Percentiles rank a stretch among this genome's conserved stretches.
These are phyloP conservation scores for Sedum album DNA, from an alignment of 164 flowering plant genomes.

Conservation along the genomic window DNA sequence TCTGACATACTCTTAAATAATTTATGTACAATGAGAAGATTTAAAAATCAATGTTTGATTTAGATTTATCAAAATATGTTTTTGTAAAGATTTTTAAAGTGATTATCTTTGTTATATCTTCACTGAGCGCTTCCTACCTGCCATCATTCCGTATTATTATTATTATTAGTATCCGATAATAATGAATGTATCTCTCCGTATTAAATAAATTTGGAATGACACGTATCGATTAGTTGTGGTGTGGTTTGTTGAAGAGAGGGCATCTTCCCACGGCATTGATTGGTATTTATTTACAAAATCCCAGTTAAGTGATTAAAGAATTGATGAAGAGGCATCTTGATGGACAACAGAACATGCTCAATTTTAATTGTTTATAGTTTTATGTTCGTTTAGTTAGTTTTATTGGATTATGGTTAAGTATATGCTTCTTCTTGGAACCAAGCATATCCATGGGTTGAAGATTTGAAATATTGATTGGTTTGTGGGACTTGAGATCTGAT, in stretches of 20 bases:
- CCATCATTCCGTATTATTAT: no score
- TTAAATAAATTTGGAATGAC: conserved; percentile 2
- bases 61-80: no score
- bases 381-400: background rate
- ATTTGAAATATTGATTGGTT: background rate
- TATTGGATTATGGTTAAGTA: background rate
- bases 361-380: background rate
- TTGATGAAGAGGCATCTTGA: conserved; percentile 2
- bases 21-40: background rate
- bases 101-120: no score
- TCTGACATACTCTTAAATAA: background rate
- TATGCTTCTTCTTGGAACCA: conserved; percentile 4
- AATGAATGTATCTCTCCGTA: background rate
- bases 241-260: background rate
- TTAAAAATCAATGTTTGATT: no score
- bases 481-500: no score
- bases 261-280: background rate
- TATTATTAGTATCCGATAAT: no score
- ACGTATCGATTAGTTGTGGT: background rate
- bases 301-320: background rate
- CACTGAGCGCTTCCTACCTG: no score
- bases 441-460: background rate
- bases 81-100: no score
- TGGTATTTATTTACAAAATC: conserved; percentile 6
- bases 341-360: conserved; percentile 6